Evolutionary conservation across 2,329 filamentous ascomycete species (phyloP).

Genomic region (Chaetothyriales sp.): DNA sequence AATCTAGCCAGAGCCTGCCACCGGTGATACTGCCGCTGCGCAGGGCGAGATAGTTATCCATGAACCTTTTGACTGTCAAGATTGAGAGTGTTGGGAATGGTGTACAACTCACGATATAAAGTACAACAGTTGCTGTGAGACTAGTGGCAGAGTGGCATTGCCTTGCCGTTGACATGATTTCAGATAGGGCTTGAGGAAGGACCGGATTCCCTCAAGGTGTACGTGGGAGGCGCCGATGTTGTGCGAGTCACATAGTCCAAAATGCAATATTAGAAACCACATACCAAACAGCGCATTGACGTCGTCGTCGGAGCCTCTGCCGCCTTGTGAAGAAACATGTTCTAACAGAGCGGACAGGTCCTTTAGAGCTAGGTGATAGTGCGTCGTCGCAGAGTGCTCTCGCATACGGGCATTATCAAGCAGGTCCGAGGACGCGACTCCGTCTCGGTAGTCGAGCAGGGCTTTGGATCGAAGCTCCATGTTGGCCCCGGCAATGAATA

Average conservation of each 20-base stretch:
- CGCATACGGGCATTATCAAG: slow-evolving; percentile 16
- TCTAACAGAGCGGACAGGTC: slow-evolving; percentile 21
- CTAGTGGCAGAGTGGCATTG: slow-evolving; percentile 20
- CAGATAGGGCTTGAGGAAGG: slow-evolving; percentile 23
- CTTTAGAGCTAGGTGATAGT: slow-evolving; percentile 24
- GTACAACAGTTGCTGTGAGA: slow-evolving; percentile 23
- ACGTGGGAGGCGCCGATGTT: slow-evolving; percentile 20
- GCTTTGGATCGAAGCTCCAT: slow-evolving; percentile 25
- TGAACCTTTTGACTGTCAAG: background rate
- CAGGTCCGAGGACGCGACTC: slow-evolving; percentile 20
- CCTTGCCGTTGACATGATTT: slow-evolving; percentile 9
- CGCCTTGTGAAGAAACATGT: slow-evolving; percentile 19
- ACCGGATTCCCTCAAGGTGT: slow-evolving; percentile 24
- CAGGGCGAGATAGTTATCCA: slow-evolving; percentile 15
- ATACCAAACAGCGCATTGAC: slow-evolving; percentile 24
- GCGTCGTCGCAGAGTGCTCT: slow-evolving; percentile 11
- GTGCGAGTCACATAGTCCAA: slow-evolving; percentile 19
- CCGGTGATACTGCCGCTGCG: slow-evolving; percentile 14
- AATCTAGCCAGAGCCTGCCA: slow-evolving; percentile 21
- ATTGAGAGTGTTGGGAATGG: background rate
- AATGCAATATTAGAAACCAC: slow-evolving; percentile 26
- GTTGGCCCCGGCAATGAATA: slow-evolving; percentile 25
- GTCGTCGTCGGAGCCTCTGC: slow-evolving; percentile 17
- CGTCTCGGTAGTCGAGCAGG: slow-evolving; percentile 17
- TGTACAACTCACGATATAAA: slow-evolving; percentile 22